Conservation (phyloP, 345 rosid genomes). For the Barbarea vulgaris region DNA sequence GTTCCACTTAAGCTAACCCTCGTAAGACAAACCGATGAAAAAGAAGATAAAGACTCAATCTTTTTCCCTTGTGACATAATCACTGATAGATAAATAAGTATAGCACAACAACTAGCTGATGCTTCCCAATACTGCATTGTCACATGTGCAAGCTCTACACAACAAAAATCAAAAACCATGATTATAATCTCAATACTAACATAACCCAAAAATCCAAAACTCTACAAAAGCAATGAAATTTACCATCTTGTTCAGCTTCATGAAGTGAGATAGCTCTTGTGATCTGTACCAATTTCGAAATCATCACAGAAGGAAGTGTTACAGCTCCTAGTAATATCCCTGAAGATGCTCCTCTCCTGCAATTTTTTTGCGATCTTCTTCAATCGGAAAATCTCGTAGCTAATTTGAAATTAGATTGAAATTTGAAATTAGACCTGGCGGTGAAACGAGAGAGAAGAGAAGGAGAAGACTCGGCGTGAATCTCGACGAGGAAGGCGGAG, state of each 20-base stretch:
- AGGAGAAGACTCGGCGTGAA: conserved; percentile 53
- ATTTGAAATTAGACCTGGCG: conserved; percentile 53
- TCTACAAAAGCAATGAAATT: not conserved
- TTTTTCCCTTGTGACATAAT: conserved; percentile 40
- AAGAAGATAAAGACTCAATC: conserved; percentile 23
- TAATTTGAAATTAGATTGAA: not conserved
- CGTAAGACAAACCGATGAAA: conserved; percentile 44
- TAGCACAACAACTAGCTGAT: conserved; percentile 61
- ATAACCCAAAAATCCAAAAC: not conserved
- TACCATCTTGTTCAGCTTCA: conserved; percentile 62
- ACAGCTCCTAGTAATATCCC: conserved; percentile 87
- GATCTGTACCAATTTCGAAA: conserved; percentile 76
- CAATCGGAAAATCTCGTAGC: not conserved
- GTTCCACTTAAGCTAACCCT: conserved; percentile 54
- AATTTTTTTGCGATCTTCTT: not conserved
- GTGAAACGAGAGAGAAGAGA: conserved; percentile 48
- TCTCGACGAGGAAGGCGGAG: conserved; percentile 68
- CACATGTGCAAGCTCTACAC: conserved; percentile 63
- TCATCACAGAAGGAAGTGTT: conserved; percentile 75
- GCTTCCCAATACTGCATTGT: conserved; percentile 86
- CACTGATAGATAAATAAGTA: conserved; percentile 62
- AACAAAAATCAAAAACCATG: not conserved
- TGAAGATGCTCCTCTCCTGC: conserved; percentile 81
- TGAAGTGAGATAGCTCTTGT: conserved; percentile 60
- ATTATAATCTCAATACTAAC: not conserved